A percentile compares a stretch with the other conserved stretches of the same genome.
phyloP scores from a whole-genome alignment of 495 filamentous ascomycete species.

The Aeminium ludgeri region DNA sequence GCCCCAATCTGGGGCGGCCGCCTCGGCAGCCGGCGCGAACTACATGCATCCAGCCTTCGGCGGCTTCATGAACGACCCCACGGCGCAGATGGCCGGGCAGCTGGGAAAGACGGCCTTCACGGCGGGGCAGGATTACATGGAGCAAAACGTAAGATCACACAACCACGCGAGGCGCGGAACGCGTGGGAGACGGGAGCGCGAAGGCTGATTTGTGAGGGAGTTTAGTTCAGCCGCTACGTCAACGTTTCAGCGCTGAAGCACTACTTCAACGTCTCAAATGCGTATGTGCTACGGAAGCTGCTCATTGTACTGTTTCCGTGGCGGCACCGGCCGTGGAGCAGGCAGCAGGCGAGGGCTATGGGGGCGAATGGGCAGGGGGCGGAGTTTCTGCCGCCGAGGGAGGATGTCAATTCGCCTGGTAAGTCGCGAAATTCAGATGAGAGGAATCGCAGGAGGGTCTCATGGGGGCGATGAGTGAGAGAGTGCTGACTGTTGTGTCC shows the following conservation, averaged over 20 bases:
- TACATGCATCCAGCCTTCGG: slow-evolving; percentile 58
- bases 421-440: not conserved
- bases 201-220: too few relatives aligned
- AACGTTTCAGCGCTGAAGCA: slow-evolving; percentile 43
- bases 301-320: slow-evolving; percentile 90
- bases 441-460: too few relatives aligned
- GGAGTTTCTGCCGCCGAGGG: slow-evolving; percentile 84
- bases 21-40: slow-evolving; percentile 23
- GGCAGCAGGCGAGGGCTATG: slow-evolving; percentile 33
- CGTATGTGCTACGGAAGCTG: slow-evolving; percentile 27
- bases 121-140: slow-evolving; percentile 80
- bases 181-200: not conserved
- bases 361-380: slow-evolving; percentile 27
- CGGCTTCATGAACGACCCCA: slow-evolving; percentile 84
- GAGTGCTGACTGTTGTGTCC: too few relatives aligned
- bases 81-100: slow-evolving; percentile 91
- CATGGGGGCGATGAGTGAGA: too few relatives aligned
- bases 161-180: not conserved
- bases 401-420: slow-evolving; percentile 74
- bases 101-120: slow-evolving; percentile 80
- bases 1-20: slow-evolving; percentile 26
- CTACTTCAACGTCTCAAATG: slow-evolving; percentile 32
- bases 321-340: slow-evolving; percentile 92
- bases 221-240: slow-evolving; percentile 79
- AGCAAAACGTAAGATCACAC: slow-evolving; percentile 53